These are phyloP conservation scores for Ceratocystis papillata DNA, from an alignment of 2,329 filamentous ascomycete genomes.

Conservation along the genomic window DNA sequence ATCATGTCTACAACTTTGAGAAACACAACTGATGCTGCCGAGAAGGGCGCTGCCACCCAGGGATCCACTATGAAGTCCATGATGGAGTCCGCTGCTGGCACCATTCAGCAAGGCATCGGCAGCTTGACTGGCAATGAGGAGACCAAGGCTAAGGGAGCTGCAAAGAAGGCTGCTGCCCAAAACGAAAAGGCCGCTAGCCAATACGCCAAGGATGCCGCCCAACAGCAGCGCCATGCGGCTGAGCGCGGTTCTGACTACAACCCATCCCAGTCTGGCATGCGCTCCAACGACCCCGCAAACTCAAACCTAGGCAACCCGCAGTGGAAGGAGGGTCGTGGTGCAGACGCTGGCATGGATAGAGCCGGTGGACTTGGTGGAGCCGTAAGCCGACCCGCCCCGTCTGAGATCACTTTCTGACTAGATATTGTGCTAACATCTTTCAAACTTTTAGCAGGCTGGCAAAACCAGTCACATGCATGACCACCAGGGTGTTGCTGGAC, in stretches of 20 bases:
- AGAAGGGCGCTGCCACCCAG: conserved; percentile 5
- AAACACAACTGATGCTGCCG: conserved; percentile 26
- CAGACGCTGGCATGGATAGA: background rate
- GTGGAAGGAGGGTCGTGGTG: conserved; percentile 2
- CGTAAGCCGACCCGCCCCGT: background rate
- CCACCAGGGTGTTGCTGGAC: background rate
- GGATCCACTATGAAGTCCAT: conserved; percentile 70
- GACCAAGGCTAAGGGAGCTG: conserved; percentile 55
- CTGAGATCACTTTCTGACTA: background rate
- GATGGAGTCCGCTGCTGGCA: conserved; percentile 60
- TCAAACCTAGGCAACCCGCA: conserved; percentile 7
- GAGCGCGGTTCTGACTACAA: conserved; percentile 51
- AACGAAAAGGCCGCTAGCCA: conserved; percentile 44
- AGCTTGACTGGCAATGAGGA: conserved; percentile 59
- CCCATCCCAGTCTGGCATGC: conserved; percentile 27
- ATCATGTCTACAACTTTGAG: conserved; percentile 16
- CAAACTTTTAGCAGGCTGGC: background rate
- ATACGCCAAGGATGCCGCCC: conserved; percentile 45
- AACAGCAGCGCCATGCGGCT: conserved; percentile 74
- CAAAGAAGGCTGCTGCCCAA: conserved; percentile 46
- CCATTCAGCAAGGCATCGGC: conserved; percentile 61
- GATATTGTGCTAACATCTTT: background rate
- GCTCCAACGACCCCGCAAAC: background rate
- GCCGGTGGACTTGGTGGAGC: background rate
- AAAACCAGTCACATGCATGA: background rate